Evolutionary conservation across 352 stramenopile species (phyloP), one percentile per base, ranked within the genome.

Genomic region (Phytopythium litorale): DNA sequence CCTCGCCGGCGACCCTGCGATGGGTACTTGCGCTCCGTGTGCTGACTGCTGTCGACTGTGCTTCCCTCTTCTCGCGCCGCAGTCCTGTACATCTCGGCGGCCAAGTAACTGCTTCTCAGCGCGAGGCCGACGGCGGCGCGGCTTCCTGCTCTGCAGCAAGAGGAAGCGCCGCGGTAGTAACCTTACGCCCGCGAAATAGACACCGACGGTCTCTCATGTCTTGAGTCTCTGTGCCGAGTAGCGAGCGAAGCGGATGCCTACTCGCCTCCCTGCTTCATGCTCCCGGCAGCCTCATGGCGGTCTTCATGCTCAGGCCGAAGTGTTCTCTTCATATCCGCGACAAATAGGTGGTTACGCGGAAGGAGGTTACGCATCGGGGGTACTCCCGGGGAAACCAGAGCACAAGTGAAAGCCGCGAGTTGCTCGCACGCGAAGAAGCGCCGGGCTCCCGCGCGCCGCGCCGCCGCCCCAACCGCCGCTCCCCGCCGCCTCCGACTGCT

Each of bases 71-170:
- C 23, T 11, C n/a, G 50, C 11, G 16, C 19, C 16, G 19, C 56
- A 94, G 86, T 94, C 64, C 70, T 94, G 45, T 94, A 94, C 67
- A 94, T 94, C 63, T 88, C 86, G 7, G 86, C 86, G 35, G 75
- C 86, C 67, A 94, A 94, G 73, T 94, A 76, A 76, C 35, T 16
- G n/a, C 35, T 23, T 23, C 12, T 8, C 45, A 15, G 30, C 11
- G 4, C 6, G 21, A 52, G 23, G 21, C 7, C 18, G 42, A 16
- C 7, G 40, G 19, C 40, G 40, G 19, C 18, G 15, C 1, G 0
- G 40, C 42, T 25, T 13, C 18, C 7, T 13, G 21, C 42, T 8
- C 6, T 15, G 13, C n/a, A 32, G 45, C 8, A 51, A 28, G n/a
- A 28, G 45, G 21, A 51, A 25, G 21, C 45, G 21, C 45, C 45